Base-by-base conservation (phyloP, 2,329 filamentous ascomycete genomes). In the Coccinonectria pachysandricola region DNA sequence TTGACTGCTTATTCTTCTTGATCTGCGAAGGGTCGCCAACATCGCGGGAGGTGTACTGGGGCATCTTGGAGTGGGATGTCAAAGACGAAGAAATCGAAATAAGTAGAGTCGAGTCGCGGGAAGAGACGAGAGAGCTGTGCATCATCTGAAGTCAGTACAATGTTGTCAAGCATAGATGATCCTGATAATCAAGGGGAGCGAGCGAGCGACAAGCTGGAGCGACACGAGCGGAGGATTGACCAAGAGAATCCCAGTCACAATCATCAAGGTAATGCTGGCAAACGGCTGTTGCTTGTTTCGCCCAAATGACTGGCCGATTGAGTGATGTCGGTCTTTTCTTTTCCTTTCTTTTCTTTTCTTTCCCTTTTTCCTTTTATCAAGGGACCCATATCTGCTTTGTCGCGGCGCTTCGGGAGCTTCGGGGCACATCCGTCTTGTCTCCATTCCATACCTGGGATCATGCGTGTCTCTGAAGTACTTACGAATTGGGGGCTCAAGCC, bases 1-100 rank as follows among this genome's bases (percentile, higher is more conserved):
- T 96, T 56, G 85, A 94, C 65, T 96, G 91, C 70, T 95, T 95
- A 68, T 92, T 96, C 67, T 87, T 93, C 71, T 73, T 76, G 47
- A 75, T 72, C 55, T 78, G 72, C 48, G 70, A 71, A 54, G 72
- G 71, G 53, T 79, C 74, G 58, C 71, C 71, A 36, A 73, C 70
- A 51, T 79, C 74, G 46, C 74, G 69, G 24, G 73, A 76, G 32
- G 72, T 75, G 60, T 77, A 79, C 42, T 71, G 65, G 58, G 74
- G 70, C 71, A 77, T 76, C 38, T 54, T 68, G 54, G 36, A 33
- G 34, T 45, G 24, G 39, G 39, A 28, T 31, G 35, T 34, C 15
- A 40, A 38, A 23, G 38, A 32, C 17, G 33, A 21, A 18, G 28
- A 27, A 12, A 27, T 27, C 23, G 26, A 15, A 24, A 30, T 24